These are phyloP conservation scores for Yarrowia hollandica DNA, from an alignment of 805 yeast genomes.

Conservation along the genomic window DNA sequence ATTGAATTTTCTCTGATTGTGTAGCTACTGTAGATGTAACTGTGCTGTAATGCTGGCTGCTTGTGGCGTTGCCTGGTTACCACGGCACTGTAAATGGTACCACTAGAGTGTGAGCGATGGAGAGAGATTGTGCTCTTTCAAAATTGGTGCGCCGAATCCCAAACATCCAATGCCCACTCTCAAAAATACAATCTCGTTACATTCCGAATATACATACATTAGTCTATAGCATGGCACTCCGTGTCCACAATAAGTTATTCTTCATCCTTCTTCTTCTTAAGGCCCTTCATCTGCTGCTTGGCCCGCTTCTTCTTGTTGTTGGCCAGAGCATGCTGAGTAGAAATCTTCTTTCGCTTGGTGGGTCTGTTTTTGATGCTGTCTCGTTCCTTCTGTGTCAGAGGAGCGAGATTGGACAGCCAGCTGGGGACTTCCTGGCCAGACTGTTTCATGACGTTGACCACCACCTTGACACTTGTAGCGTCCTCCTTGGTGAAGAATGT, in stretches of 20 bases:
- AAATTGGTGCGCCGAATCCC: too few species aligned
- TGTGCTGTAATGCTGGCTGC: too few species aligned
- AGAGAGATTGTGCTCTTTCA: too few species aligned
- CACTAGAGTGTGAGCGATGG: too few species aligned
- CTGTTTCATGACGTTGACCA: constrained; percentile 92
- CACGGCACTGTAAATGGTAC: too few species aligned
- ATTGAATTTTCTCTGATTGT: too few species aligned
- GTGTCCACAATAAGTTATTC: constrained; percentile 7
- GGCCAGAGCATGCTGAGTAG: constrained; percentile 57
- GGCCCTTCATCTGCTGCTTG: constrained; percentile 23
- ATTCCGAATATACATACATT: too few species aligned
- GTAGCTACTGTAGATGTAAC: too few species aligned
- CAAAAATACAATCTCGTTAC: too few species aligned
- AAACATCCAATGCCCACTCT: too few species aligned
- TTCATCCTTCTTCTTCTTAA: constrained; percentile 3
- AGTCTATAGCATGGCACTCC: background rate
- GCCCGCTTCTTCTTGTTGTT: constrained; percentile 30
- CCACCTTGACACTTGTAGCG: constrained; percentile 67
- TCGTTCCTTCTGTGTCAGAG: constrained; percentile 64
- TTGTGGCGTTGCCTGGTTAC: too few species aligned
- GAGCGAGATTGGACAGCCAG: constrained; percentile 79
- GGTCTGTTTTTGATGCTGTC: constrained; percentile 56
- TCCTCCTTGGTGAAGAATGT: constrained; percentile 95
- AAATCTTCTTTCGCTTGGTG: constrained; percentile 67
- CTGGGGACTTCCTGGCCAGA: constrained; percentile 67